Conservation (phyloP, 768 basidiomycete genomes). For the Mycena chlorophos region DNA sequence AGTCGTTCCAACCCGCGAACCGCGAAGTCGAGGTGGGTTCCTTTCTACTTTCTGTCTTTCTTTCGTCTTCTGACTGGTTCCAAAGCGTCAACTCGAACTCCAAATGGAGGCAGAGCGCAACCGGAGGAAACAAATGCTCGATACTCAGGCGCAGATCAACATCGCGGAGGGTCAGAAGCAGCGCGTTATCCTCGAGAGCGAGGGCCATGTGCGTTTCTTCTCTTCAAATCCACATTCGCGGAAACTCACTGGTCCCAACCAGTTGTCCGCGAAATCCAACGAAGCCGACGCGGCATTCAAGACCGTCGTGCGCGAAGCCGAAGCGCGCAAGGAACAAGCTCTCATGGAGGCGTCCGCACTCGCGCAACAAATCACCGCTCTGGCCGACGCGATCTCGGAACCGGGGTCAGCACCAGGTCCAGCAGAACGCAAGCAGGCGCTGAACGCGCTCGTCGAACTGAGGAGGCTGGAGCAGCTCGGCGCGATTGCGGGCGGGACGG, state of each 20-base stretch:
- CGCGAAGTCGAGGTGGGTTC: slow-evolving; percentile 57
- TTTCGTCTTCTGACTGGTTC: background rate
- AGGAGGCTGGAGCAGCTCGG: slow-evolving; percentile 52
- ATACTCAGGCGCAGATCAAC: slow-evolving; percentile 59
- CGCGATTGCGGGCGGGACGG: slow-evolving; percentile 50
- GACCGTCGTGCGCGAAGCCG: slow-evolving; percentile 51
- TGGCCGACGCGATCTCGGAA: slow-evolving; percentile 43
- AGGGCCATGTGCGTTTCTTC: slow-evolving; percentile 44
- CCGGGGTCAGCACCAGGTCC: slow-evolving; percentile 29
- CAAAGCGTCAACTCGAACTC: slow-evolving; percentile 59
- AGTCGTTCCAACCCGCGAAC: slow-evolving; percentile 59
- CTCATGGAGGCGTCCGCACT: slow-evolving; percentile 49
- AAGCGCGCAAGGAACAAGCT: slow-evolving; percentile 42
- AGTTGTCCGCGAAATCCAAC: slow-evolving; percentile 52
- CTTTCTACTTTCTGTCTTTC: background rate
- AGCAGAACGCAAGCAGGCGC: slow-evolving; percentile 40
- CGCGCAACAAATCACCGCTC: slow-evolving; percentile 47
- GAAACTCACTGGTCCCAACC: background rate
- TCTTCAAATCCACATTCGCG: background rate
- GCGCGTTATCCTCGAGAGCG: slow-evolving; percentile 54
- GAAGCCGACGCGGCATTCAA: slow-evolving; percentile 56
- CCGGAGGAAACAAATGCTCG: slow-evolving; percentile 54
- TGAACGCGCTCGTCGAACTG: slow-evolving; percentile 47
- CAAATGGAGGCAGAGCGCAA: slow-evolving; percentile 63
- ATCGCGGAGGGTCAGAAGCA: slow-evolving; percentile 61